phyloP scores from a whole-genome alignment of 257 asterid species.

The Rhazya stricta region DNA sequence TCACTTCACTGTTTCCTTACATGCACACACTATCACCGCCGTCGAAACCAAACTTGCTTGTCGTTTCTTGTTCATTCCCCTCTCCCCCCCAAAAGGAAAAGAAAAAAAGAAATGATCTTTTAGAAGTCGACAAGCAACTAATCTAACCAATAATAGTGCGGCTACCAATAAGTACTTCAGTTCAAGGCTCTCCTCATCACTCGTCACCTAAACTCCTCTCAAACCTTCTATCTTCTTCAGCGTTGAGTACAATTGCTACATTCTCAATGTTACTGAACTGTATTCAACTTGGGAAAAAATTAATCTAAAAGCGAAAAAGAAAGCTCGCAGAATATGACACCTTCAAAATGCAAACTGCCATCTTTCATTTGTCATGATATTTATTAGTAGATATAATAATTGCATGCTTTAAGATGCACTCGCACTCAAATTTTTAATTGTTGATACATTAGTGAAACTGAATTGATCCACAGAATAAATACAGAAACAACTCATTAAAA shows the following conservation, averaged over 20 bases:
- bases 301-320: background rate
- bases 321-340: background rate
- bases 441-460: background rate
- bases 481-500: background rate
- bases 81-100: too few relatives aligned
- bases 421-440: background rate
- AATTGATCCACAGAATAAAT: background rate
- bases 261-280: background rate
- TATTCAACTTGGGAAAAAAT: background rate
- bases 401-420: background rate
- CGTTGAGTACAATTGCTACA: background rate
- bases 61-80: background rate
- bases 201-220: background rate
- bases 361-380: background rate
- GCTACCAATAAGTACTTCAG: background rate
- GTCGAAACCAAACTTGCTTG: background rate
- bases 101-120: background rate
- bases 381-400: background rate
- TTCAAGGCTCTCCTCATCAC: background rate
- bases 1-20: background rate
- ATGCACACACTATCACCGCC: constrained; percentile 2
- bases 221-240: background rate
- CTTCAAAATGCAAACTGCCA: background rate
- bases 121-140: background rate
- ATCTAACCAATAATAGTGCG: background rate